Evolutionary conservation across 129 eudicot species (phyloP), one percentile per base, ranked within the genome.

Genomic region (Chrysanthemum lavandulifolium): DNA sequence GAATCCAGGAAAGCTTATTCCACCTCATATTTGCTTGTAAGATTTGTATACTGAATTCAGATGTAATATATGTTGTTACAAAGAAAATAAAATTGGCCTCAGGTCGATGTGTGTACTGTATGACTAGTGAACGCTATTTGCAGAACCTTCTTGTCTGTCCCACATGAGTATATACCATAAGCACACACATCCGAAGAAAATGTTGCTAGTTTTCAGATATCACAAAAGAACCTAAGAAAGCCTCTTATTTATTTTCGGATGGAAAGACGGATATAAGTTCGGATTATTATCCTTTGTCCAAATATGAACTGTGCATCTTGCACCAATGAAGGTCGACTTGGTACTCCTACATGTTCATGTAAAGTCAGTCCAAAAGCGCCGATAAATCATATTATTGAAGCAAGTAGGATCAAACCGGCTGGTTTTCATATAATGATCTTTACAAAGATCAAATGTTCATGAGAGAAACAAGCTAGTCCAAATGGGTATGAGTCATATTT

Each of bases 1-100:
- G 99, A 95, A 95, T 80, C 99, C 99, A 29, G 96, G 99, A 77
- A 95, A 95, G 88, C 86, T 95, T 66, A 95, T 95, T 50, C 99
- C 99, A 49, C 99, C 99, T 48, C 99, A 95, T 85, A 84, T 95
- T 25, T 95, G 99, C 72, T 74, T 86, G 54, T 95, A 73, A 82
- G n/a, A 40, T 40, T 40, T 40, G 47, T 40, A 40, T 7, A 40
- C 2, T 7, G 47, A 6, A 40, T 40, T 40, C 47, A 40, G 47
- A 40, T 40, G 47, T n/a, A n/a, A 36, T 36, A 36, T 36, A 36
- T 71, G 67, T 71, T 71, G 76, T 71, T 58, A 43, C 56, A 71
- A 45, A 58, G 4, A 71, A 71, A 45, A 54, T 58, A 71, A 9
- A 59, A 27, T 45, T 47, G 66, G 16, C 47, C 66, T 13, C 13